Evolutionary conservation across 169 alveolate species (phyloP), one percentile per base, ranked within the genome.

Genomic region (Plasmodium knowlesi): DNA sequence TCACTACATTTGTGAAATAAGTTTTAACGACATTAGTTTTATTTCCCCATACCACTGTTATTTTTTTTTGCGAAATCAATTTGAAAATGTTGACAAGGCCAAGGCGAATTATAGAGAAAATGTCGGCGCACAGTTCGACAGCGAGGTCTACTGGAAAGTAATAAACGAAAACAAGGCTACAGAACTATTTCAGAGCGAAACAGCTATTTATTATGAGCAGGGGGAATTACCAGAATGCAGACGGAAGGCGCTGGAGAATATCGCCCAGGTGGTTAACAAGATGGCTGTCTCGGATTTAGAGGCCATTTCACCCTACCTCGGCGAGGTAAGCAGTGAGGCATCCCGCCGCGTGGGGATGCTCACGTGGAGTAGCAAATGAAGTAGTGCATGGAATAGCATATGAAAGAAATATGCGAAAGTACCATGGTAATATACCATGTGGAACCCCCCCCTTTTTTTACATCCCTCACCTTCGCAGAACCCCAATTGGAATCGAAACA

Each of bases 401-500:
- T 16, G 61, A 50, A 50, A 50, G 61, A 14, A 16, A 16, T 10
- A 2, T 43, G 54, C 16, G n/a, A 43, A 43, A 43, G n/a, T 43
- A 43, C 0, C 3, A 10, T 50, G 61, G 25, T 0, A 50, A 3
- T 2, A 8, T 3, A 46, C 61, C 61, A 50, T 16, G 61, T 50
- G 61, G 61, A 50, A 50, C 5, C 1, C 28, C 1, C 67, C 37
- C 43, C 8, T 30, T 70, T 70, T 3, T 61, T 74, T 3, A 1
- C 14, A 39, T 16, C 78, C 28, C 67, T 1, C 43, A n/a, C 30
- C 81, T 71, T 19, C 53, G 28, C 34, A 95, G 97, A 95, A 94
- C 72, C 97, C 96, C 0, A 39, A 70, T 30, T 95, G 97, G 97
- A 39, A 39, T 9, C 79, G 43, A 19, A 54, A 92, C 79, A 90